These are phyloP conservation scores for Penicillium silybi DNA, from an alignment of 495 filamentous ascomycete genomes.

Conservation along the genomic window DNA sequence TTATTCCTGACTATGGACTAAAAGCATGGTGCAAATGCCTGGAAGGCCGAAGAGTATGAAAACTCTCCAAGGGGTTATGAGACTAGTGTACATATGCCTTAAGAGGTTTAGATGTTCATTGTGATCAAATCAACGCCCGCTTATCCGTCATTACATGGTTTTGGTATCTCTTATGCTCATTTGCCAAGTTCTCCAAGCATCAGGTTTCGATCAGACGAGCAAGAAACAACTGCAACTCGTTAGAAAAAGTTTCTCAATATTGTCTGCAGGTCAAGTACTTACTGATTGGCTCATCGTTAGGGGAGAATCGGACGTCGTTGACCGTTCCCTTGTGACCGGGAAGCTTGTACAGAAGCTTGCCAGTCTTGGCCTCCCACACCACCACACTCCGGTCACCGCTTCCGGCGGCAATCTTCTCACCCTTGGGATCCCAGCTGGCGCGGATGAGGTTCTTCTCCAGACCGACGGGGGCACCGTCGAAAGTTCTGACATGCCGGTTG, in stretches of 20 bases:
- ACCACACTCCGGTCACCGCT: constrained; percentile 87
- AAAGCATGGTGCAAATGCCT: too few species aligned
- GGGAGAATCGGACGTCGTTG: constrained; percentile 89
- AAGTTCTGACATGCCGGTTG: constrained; percentile 77
- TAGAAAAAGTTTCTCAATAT: constrained; percentile 1
- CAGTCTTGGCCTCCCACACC: constrained; percentile 79
- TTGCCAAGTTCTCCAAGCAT: constrained; percentile 73
- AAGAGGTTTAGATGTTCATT: background rate
- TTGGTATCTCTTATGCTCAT: constrained; percentile 27
- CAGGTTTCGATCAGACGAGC: constrained; percentile 75
- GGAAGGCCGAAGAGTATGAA: too few species aligned
- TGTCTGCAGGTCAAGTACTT: constrained; percentile 42
- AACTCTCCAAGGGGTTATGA: background rate
- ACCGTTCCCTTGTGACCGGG: constrained; percentile 95
- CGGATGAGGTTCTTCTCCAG: constrained; percentile 89
- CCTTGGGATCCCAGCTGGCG: constrained; percentile 86
- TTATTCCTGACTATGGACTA: too few species aligned
- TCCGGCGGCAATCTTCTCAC: constrained; percentile 82
- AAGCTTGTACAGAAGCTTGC: constrained; percentile 88
- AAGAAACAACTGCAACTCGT: constrained; percentile 67
- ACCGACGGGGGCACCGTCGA: constrained; percentile 81
- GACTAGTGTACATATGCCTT: background rate
- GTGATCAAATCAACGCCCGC: constrained; percentile 21
- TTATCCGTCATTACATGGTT: constrained; percentile 16
- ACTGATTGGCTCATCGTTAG: constrained; percentile 81